Evolutionary conservation across 169 alveolate genomes (phyloP).

Genomic region (Plasmodium inui): DNA sequence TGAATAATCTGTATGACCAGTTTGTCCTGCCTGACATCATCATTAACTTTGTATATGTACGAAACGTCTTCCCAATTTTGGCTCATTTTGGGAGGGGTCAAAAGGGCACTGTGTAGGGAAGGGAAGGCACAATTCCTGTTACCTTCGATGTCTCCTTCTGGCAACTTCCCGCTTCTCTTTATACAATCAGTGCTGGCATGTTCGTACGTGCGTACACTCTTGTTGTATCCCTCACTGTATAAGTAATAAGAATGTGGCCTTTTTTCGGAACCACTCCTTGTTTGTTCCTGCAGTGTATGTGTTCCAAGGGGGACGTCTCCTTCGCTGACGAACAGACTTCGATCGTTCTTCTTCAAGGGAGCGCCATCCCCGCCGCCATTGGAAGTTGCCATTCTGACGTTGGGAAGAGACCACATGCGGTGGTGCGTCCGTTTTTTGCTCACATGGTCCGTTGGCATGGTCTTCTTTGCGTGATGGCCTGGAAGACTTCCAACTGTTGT

Average conservation of each 20-base stretch:
- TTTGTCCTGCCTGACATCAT: slow-evolving; percentile 90
- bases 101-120: not conserved
- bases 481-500: not conserved
- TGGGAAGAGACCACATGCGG: not conserved
- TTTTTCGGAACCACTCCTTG: not conserved
- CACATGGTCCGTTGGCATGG: not conserved
- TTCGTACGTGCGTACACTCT: not conserved
- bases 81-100: not conserved
- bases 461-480: not conserved
- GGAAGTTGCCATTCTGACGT: not conserved
- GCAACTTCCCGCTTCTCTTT: not conserved
- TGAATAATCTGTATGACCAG: slow-evolving; percentile 86
- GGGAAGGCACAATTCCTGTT: not conserved
- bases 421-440: not conserved
- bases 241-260: not conserved
- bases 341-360: not conserved
- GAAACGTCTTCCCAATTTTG: slow-evolving; percentile 43
- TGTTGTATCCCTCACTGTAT: not conserved
- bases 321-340: not conserved
- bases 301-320: not conserved
- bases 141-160: not conserved
- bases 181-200: not conserved
- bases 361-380: not conserved
- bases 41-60: slow-evolving; percentile 88
- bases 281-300: not conserved